Conservation (phyloP, 192 early-diverging fungal species). For the Coemansia reversa region DNA sequence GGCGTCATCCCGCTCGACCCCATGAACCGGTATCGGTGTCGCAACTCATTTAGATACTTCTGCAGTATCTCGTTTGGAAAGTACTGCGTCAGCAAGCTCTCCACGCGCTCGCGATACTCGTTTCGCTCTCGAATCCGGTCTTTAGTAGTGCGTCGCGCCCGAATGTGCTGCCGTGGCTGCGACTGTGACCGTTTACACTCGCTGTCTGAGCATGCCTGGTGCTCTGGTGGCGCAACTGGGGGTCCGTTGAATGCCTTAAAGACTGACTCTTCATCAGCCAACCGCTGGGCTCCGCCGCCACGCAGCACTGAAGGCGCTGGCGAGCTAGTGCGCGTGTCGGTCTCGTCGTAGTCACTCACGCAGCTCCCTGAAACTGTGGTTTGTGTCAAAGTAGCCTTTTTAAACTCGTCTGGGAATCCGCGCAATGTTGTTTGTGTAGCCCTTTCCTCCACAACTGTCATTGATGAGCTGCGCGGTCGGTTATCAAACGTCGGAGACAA, state of each 20-base stretch:
- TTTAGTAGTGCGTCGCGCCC: slow-evolving; percentile 28
- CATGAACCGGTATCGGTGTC: slow-evolving; percentile 50
- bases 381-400: slow-evolving; percentile 7
- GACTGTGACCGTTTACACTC: slow-evolving; percentile 24
- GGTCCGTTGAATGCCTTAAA: slow-evolving; percentile 51
- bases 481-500: slow-evolving; percentile 8
- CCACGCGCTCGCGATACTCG: slow-evolving; percentile 50
- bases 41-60: slow-evolving; percentile 52
- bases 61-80: slow-evolving; percentile 39
- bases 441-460: slow-evolving; percentile 46
- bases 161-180: slow-evolving; percentile 24
- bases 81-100: slow-evolving; percentile 50
- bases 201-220: slow-evolving; percentile 1
- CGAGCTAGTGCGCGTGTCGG: slow-evolving; percentile 15
- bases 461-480: slow-evolving; percentile 40
- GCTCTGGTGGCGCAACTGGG: slow-evolving; percentile 46
- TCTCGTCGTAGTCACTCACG: slow-evolving; percentile 13
- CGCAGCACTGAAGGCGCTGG: slow-evolving; percentile 36
- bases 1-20: slow-evolving; percentile 47
- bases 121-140: slow-evolving; percentile 20
- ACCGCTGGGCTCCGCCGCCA: slow-evolving; percentile 33
- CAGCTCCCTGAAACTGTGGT: slow-evolving; percentile 3
- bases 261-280: slow-evolving; percentile 3
- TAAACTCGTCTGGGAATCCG: slow-evolving; percentile 35
- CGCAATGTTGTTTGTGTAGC: slow-evolving; percentile 49